Evolutionary conservation across 306 rosid genomes (phyloP).

Genomic region (Crataegus laevigata): DNA sequence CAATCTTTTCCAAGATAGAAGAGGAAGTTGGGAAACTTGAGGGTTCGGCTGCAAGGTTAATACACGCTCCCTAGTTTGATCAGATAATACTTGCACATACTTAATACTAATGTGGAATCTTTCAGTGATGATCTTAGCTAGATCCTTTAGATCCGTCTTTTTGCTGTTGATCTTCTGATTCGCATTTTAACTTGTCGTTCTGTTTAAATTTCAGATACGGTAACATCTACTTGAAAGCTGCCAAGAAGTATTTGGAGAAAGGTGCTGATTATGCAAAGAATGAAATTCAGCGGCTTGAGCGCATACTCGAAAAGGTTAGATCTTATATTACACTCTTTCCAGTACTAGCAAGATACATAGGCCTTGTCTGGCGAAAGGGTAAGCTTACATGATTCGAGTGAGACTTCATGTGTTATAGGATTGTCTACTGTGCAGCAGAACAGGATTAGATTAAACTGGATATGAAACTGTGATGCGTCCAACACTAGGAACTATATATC

Average conservation of each 20-base stretch:
- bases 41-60: conserved; percentile 70
- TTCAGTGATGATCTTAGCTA: neutral
- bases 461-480: neutral
- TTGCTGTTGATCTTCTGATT: conserved; percentile 3
- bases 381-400: neutral
- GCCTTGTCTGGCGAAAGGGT: neutral
- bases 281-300: conserved; percentile 70
- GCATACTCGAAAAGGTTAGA: conserved; percentile 67
- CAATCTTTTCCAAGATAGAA: conserved; percentile 43
- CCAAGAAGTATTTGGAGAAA: conserved; percentile 56
- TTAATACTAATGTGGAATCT: conserved; percentile 3
- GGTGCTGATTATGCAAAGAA: conserved; percentile 69
- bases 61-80: conserved; percentile 7
- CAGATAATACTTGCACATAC: neutral
- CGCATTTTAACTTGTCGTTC: neutral
- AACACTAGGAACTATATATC: neutral
- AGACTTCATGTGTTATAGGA: neutral
- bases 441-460: neutral
- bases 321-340: neutral
- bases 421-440: neutral
- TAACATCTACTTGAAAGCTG: conserved; percentile 62
- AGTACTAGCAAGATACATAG: neutral
- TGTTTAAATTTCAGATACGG: conserved; percentile 44
- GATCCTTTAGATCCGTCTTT: neutral
- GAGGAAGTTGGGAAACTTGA: conserved; percentile 69